Base-by-base conservation (phyloP, 805 yeast species). In the Pichia kluyveri region DNA sequence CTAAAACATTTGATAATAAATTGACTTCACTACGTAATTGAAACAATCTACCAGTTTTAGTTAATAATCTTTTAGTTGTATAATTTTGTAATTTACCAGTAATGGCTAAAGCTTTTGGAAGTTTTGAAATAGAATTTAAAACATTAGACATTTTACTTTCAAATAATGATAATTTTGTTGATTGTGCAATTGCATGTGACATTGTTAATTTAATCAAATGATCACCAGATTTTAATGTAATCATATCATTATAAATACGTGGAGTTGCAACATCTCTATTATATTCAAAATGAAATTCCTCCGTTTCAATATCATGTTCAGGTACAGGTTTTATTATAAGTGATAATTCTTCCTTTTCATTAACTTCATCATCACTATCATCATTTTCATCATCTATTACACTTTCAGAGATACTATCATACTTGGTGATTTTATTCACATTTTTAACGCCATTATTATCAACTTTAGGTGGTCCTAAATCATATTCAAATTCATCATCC, bases 101-200 rank as follows among this genome's bases (percentile, higher is more conserved):
- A 37, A 93, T 67, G 0, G 99, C 98, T 46, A 93, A 68, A 50
- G 90, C 78, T 59, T 86, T 87, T 1, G 99, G 99, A 34, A 93
- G 72, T 59, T 82, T 82, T n/a, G 95, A 83, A 36, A 91, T 91
- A 54, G 89, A 83, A 51, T 81, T 83, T 60, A 93, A 72, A 50
- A 85, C 82, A 36, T 82, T 81, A 14, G 91, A 86, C 82, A 93
- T 88, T 56, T 96, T 73, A 39, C 95, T 85, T 64, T 93, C 99
- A 66, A 91, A 93, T 50, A 90, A 70, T 39, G 96, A 85, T 32
- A 93, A 68, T 62, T 90, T 93, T 1, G 97, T 90, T 54, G 95
- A 87, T 65, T 93, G 99, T 0, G 98, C 97, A 52, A 93, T 87
- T 1, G 98, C 96, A 65, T 93, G 96, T 1, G 97, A 86, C 78